A percentile compares a stretch with the other conserved stretches of the same genome.
These are phyloP conservation scores for Smallanthus sonchifolius DNA, from an alignment of 129 eudicot genomes.

Conservation along the genomic window DNA sequence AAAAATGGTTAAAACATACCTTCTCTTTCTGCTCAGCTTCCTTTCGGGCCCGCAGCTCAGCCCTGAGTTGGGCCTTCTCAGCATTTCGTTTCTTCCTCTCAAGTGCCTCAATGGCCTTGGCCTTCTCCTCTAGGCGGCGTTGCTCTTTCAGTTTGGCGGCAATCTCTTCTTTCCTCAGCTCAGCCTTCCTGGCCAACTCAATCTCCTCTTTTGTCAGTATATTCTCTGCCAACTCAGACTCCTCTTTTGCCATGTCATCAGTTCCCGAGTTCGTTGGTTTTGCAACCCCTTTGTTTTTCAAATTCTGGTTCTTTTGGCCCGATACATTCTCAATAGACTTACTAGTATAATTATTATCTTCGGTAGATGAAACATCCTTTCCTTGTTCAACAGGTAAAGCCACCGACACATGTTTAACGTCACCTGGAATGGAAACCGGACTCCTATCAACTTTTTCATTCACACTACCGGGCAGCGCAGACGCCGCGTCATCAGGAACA, in stretches of 20 bases:
- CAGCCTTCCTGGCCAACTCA: constrained; percentile 54
- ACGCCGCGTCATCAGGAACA: constrained; percentile 57
- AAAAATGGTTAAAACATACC: constrained; percentile 15
- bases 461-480: constrained; percentile 29
- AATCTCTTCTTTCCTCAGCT: constrained; percentile 39
- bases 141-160: constrained; percentile 71
- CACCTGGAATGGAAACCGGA: constrained; percentile 26
- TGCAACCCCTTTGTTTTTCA: constrained; percentile 17
- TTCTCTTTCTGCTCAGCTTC: constrained; percentile 52
- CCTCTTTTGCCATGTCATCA: constrained; percentile 7
- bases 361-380: constrained; percentile 12
- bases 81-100: constrained; percentile 78
- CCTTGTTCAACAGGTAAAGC: constrained; percentile 29
- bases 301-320: constrained; percentile 31
- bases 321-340: constrained; percentile 15
- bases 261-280: constrained; percentile 15
- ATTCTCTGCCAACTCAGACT: constrained; percentile 35
- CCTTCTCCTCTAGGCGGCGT: constrained; percentile 67
- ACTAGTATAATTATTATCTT: constrained; percentile 17
- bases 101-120: constrained; percentile 79
- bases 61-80: constrained; percentile 78
- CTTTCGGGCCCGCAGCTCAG: constrained; percentile 68
- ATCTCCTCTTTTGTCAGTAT: constrained; percentile 38
- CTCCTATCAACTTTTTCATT: constrained; percentile 31
- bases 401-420: constrained; percentile 19